Base-by-base conservation (phyloP, 345 rosid species). In the Laguncularia racemosa region DNA sequence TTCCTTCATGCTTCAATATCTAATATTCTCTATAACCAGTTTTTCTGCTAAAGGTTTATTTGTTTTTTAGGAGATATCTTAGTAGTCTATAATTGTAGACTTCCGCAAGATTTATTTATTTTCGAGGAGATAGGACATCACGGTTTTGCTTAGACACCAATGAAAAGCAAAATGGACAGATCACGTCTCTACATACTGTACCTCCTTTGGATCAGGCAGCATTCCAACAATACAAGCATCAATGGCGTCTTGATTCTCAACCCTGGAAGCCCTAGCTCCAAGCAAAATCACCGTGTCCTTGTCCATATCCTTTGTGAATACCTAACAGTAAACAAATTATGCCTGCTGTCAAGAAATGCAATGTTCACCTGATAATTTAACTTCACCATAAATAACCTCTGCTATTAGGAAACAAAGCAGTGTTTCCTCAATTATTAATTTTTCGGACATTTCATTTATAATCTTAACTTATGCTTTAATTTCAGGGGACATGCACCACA, bases 251-350 rank as follows among this genome's bases (percentile, higher is more conserved):
- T 88, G 91, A 68, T 88, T 88, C 68, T 84, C 89, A 62, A 83
- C 81, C 70, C 96, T 76, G 38, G 96, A 88, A 9, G 96, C 96
- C 69, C 85, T 84, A 52, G 96, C 92, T 5, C 81, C 96, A 44
- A 71, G 67, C 61, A 88, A 68, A 67, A 88, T 76, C 48, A 88
- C 62, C 0, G 54, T 62, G 1, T 84, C 89, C 63, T 76, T 79
- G 72, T 88, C 92, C 14, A 73, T 49, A 57, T 84, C 87, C 65
- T 83, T 88, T 6, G 57, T 69, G 51, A 84, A 88, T 2, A 73
- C 78, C 84, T 79, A 69, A 58, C 48, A 47, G 59, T 46, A 46
- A 26, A 52, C 18, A 21, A 40, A 66, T 26, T 20, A 11, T 28
- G 16, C 48, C 8, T 20, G 26, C 16, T 9, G 47, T 48, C 48